phyloP scores from a whole-genome alignment of 768 basidiomycete genomes.

The Clitopilus passeckerianus region DNA sequence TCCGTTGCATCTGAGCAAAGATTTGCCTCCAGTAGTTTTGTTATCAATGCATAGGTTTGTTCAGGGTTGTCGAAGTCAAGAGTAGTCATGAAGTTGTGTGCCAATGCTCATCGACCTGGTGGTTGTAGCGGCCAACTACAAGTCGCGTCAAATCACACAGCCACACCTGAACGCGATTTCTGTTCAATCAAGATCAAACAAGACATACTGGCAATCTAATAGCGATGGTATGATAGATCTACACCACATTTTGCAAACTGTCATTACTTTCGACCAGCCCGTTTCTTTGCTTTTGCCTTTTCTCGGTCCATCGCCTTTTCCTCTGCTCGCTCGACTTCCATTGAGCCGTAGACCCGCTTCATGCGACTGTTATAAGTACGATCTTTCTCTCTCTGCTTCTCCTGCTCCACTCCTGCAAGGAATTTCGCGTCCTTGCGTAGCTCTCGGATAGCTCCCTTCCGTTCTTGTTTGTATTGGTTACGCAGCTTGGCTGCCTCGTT shows the following conservation, averaged over 20 bases:
- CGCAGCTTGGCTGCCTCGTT: conserved; percentile 85
- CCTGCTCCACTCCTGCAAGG: conserved; percentile 83
- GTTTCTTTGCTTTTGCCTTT: conserved; percentile 70
- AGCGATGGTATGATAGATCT: background rate
- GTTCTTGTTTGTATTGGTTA: conserved; percentile 88
- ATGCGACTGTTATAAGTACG: conserved; percentile 73
- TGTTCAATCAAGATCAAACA: too few species aligned
- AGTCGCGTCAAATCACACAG: background rate
- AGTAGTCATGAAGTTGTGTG: background rate
- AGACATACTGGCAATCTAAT: background rate
- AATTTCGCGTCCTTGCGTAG: conserved; percentile 93
- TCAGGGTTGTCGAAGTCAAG: background rate
- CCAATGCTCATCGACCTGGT: background rate
- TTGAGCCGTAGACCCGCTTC: conserved; percentile 71
- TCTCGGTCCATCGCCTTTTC: conserved; percentile 89
- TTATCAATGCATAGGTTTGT: background rate
- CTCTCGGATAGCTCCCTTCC: conserved; percentile 95
- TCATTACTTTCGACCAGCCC: conserved; percentile 69
- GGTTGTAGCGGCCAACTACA: background rate
- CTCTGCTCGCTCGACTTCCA: conserved; percentile 89
- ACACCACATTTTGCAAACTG: background rate
- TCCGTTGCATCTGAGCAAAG: background rate
- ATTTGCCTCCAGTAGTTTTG: background rate
- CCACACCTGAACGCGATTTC: background rate
- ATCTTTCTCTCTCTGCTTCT: conserved; percentile 85